phyloP scores from a whole-genome alignment of 1,284 basidiomycete species.

The Tranzscheliella williamsii region DNA sequence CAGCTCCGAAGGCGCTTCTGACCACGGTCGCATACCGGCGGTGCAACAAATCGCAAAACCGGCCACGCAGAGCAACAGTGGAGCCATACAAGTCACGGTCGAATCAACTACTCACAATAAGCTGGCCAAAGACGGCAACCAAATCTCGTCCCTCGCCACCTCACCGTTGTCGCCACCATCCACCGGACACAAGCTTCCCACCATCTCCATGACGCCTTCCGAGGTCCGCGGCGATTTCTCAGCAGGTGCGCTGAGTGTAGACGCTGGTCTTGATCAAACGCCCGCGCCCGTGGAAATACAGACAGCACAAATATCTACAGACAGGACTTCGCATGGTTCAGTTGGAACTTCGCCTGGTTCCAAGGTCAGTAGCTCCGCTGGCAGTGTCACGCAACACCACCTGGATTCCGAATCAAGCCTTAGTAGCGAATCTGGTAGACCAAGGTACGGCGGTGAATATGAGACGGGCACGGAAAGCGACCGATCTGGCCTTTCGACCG shows the following conservation, averaged over 20 bases:
- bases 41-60: background rate
- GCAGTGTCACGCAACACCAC: constrained; percentile 4
- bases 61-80: background rate
- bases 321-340: background rate
- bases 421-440: constrained; percentile 13
- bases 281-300: background rate
- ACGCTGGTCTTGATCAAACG: background rate
- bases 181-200: constrained; percentile 20
- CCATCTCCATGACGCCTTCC: constrained; percentile 28
- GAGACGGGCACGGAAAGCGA: constrained; percentile 40
- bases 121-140: constrained; percentile 21
- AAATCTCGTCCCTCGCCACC: constrained; percentile 18
- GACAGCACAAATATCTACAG: background rate
- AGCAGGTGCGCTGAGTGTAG: too few species aligned
- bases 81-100: too few species aligned
- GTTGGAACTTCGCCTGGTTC: constrained; percentile 1
- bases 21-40: background rate
- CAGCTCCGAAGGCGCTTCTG: constrained; percentile 43
- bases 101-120: constrained; percentile 9
- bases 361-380: too few species aligned
- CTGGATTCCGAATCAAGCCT: constrained; percentile 23
- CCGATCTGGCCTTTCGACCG: constrained; percentile 30
- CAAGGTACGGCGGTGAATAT: constrained; percentile 10
- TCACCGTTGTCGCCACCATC: constrained; percentile 11
- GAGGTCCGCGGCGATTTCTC: background rate